Percentiles rank a stretch among this genome's conserved stretches.
These are phyloP conservation scores for Lithospermum erythrorhizon DNA, from an alignment of 257 asterid genomes.

Conservation along the genomic window DNA sequence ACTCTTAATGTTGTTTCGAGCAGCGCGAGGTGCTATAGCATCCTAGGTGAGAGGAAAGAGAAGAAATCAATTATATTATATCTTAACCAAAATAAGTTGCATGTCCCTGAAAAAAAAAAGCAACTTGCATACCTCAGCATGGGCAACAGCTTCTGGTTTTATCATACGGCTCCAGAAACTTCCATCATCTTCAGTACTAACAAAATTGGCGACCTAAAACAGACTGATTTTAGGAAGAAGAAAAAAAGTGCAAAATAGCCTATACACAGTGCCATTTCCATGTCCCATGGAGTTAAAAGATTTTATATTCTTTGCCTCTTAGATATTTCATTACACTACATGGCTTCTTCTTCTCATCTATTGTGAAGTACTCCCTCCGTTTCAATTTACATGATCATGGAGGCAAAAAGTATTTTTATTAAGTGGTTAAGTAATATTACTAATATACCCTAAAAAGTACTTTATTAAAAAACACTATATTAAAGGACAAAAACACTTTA, in stretches of 20 bases:
- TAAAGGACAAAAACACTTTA: too few relatives aligned
- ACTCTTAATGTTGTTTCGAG: constrained; percentile 66
- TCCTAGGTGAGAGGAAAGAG: constrained; percentile 36
- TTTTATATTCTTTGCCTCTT: too few relatives aligned
- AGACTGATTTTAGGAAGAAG: not conserved
- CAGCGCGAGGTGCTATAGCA: constrained; percentile 95
- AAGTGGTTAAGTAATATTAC: too few relatives aligned
- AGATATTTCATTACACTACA: too few relatives aligned
- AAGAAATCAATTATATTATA: constrained; percentile 5
- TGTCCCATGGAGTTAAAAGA: too few relatives aligned
- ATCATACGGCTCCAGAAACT: constrained; percentile 99
- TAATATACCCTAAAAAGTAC: too few relatives aligned
- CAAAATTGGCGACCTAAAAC: constrained; percentile 86
- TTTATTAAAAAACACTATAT: too few relatives aligned
- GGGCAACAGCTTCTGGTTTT: constrained; percentile 78
- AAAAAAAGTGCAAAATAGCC: not conserved
- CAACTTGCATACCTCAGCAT: constrained; percentile 57
- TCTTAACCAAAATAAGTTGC: not conserved
- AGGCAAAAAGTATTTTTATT: too few relatives aligned
- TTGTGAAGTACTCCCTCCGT: too few relatives aligned
- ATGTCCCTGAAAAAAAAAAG: constrained; percentile 6
- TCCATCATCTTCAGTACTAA: constrained; percentile 92
- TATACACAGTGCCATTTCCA: constrained; percentile 1
- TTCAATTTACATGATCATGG: too few relatives aligned
- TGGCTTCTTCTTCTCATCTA: too few relatives aligned